These are phyloP conservation scores for Xylaria telfairii DNA, from an alignment of 495 filamentous ascomycete species.

Conservation along the genomic window DNA sequence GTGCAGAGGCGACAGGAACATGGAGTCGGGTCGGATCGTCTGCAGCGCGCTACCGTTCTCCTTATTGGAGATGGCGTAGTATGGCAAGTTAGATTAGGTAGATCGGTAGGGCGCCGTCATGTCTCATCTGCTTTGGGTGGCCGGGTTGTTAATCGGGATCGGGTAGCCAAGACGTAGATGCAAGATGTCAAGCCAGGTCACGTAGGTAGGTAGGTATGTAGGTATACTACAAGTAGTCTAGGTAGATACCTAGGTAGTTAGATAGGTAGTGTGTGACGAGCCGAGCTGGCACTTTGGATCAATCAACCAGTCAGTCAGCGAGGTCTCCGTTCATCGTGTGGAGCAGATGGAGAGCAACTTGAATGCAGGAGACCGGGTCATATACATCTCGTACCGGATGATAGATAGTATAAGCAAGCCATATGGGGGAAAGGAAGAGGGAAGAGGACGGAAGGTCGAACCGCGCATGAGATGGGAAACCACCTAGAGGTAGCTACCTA, in stretches of 20 bases:
- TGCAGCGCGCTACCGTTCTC: not conserved
- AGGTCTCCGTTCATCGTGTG: not conserved
- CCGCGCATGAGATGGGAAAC: slow-evolving; percentile 3
- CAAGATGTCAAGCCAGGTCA: slow-evolving; percentile 13
- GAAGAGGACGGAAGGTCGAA: not conserved
- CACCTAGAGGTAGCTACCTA: too few relatives aligned
- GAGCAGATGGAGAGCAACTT: not conserved
- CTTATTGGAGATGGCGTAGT: slow-evolving; percentile 3
- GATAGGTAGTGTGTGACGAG: not conserved
- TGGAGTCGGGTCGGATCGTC: slow-evolving; percentile 15
- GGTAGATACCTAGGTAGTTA: too few relatives aligned
- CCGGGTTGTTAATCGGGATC: slow-evolving; percentile 13
- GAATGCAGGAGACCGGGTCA: not conserved
- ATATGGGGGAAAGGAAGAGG: not conserved
- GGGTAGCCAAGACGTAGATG: slow-evolving; percentile 11
- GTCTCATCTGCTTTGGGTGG: slow-evolving; percentile 11
- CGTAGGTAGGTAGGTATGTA: too few relatives aligned
- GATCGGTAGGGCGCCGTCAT: slow-evolving; percentile 1
- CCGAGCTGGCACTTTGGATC: not conserved
- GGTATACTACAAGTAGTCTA: too few relatives aligned
- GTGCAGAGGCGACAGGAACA: slow-evolving; percentile 15
- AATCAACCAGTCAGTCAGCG: not conserved
- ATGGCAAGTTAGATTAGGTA: not conserved
- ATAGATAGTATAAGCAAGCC: not conserved
- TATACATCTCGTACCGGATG: not conserved